Conservation (phyloP, 2,329 filamentous ascomycete species). For the Sodiomyces alkalinus region DNA sequence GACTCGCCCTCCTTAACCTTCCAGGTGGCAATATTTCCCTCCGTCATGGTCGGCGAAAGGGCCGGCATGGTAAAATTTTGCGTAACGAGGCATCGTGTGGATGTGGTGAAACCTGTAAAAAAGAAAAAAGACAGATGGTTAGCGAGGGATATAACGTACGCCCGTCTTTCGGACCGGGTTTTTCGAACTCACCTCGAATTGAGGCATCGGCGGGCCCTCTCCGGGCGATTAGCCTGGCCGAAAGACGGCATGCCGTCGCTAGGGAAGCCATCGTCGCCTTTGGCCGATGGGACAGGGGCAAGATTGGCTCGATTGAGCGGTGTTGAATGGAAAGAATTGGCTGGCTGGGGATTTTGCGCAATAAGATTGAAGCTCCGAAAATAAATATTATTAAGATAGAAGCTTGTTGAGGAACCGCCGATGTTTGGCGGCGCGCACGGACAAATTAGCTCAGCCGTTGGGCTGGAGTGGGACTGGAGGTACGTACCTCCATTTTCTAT, state of each 20-base stretch:
- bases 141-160: conserved; percentile 4
- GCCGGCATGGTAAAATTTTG: conserved; percentile 88
- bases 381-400: conserved; percentile 10
- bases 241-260: conserved; percentile 46
- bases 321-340: conserved; percentile 10
- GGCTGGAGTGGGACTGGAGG: too few species aligned
- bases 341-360: conserved; percentile 7
- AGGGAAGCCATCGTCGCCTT: conserved; percentile 48
- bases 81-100: conserved; percentile 49
- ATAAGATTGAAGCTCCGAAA: conserved; percentile 1
- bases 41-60: conserved; percentile 84
- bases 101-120: conserved; percentile 46
- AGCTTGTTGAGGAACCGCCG: conserved; percentile 19
- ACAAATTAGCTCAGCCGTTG: conserved; percentile 3
- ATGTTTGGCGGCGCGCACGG: conserved; percentile 13
- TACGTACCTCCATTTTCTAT: too few species aligned
- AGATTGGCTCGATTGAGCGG: conserved; percentile 11
- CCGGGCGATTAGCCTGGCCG: conserved; percentile 41
- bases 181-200: conserved; percentile 41
- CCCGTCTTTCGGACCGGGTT: background rate
- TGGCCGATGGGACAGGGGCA: conserved; percentile 6
- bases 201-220: conserved; percentile 37
- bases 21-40: conserved; percentile 78
- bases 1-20: conserved; percentile 76
- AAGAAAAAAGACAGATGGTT: conserved; percentile 2